Percentiles rank a stretch among this genome's conserved stretches.
These are phyloP conservation scores for Trichoderma citrinoviride DNA, from an alignment of 2,329 filamentous ascomycete species.

Conservation along the genomic window DNA sequence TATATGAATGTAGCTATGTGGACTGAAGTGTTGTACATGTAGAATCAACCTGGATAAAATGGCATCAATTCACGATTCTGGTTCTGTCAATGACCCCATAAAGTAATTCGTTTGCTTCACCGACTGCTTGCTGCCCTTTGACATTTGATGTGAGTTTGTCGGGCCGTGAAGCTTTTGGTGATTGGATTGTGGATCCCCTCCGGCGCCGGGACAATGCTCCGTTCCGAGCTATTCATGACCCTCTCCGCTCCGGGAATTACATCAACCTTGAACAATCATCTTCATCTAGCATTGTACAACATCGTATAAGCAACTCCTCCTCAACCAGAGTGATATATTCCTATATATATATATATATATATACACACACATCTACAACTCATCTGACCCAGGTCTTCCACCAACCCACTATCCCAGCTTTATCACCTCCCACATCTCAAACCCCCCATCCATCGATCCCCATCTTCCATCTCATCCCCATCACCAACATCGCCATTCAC, in stretches of 20 bases:
- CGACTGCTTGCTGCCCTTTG: no score
- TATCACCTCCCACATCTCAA: no score
- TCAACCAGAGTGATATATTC: neutral
- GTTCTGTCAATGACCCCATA: neutral
- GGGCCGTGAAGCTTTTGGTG: neutral
- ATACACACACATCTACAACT: no score
- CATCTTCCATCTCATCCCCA: neutral
- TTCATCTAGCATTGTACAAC: neutral
- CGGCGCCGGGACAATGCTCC: conserved; percentile 18
- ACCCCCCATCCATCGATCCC: no score
- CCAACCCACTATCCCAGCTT: no score
- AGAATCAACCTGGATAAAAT: conserved; percentile 12
- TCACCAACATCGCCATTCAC: neutral
- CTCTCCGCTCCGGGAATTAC: neutral
- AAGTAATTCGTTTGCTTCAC: no score
- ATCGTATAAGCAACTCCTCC: neutral
- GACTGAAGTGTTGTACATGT: neutral
- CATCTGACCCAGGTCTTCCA: no score
- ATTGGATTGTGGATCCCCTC: neutral
- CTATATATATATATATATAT: no score
- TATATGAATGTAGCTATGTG: neutral
- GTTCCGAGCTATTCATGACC: neutral
- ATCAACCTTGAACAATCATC: no score
- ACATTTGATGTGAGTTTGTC: neutral
- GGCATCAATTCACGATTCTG: neutral